Conservation (phyloP, 805 yeast genomes). For the Nakazawaea siamensis region DNA sequence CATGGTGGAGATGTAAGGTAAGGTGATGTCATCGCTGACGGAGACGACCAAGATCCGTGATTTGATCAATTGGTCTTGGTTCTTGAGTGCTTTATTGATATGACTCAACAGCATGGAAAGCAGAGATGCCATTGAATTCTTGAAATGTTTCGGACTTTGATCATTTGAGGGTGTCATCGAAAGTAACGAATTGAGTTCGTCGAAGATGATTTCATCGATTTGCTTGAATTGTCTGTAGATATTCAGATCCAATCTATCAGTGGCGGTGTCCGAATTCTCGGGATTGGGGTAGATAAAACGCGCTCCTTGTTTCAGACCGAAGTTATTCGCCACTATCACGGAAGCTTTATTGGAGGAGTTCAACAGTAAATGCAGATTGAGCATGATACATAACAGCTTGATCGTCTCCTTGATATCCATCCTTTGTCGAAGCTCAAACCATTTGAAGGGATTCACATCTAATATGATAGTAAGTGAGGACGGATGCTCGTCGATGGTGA, state of each 20-base stretch:
- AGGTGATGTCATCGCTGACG: constrained; percentile 64
- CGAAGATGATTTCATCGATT: constrained; percentile 67
- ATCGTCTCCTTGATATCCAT: constrained; percentile 51
- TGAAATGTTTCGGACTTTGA: constrained; percentile 24
- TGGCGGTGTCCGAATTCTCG: constrained; percentile 6
- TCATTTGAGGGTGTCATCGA: constrained; percentile 15
- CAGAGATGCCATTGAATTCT: constrained; percentile 50
- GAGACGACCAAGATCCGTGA: constrained; percentile 60
- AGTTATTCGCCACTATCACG: constrained; percentile 58
- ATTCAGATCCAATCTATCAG: constrained; percentile 35
- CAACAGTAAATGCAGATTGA: constrained; percentile 83
- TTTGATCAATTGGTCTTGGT: constrained; percentile 35
- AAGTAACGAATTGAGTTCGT: constrained; percentile 43
- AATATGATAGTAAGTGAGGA: constrained; percentile 71
- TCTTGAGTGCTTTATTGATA: constrained; percentile 52
- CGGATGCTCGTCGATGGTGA: constrained; percentile 54
- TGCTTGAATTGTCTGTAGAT: constrained; percentile 83
- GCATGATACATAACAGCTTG: constrained; percentile 60
- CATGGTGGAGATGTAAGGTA: constrained; percentile 89
- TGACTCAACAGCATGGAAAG: constrained; percentile 75
- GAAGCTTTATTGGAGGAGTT: constrained; percentile 82
- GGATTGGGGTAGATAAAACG: constrained; percentile 58
- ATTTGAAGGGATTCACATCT: constrained; percentile 68
- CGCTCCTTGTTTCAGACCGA: constrained; percentile 36
- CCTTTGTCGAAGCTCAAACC: constrained; percentile 42